Evolutionary conservation across 2,329 filamentous ascomycete genomes (phyloP), one percentile per base, ranked within the genome.

Genomic region (Cordyceps fumosorosea): DNA sequence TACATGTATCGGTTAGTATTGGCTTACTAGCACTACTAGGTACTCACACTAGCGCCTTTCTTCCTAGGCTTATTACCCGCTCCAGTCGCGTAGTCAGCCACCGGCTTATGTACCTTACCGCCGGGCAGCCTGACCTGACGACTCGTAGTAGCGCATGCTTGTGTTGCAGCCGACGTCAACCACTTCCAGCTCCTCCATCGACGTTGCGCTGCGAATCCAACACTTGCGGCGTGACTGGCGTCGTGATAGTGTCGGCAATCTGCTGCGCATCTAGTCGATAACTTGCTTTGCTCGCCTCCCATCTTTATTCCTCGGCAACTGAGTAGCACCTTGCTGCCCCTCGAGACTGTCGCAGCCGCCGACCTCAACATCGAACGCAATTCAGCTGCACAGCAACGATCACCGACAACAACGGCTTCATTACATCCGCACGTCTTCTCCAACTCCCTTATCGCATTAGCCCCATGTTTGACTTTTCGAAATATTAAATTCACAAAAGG

Each of bases 401-500:
- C 37, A 16, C 40, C n/a, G 8, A 5, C 29, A 29, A 7, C 29
- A 29, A 29, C 29, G 8, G 29, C 29, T 29, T 8, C 22, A 14
- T n/a, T 18, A 24, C 8, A n/a, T 18, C 10, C 48, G 8, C 22
- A 7, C 22, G n/a, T 29, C 34, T 20, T 11, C 14, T 11, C 14
- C 12, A 8, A 42, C 5, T 14, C 22, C 10, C 4, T 18, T 8
- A n/a, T 26, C 24, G 2, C 20, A 20, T 16, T 18, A n/a, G 32
- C 57, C 24, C 40, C 57, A 60, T 60, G 57, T 53, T 53, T 18
- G 37, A n/a, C 7, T 7, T 32, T 52, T 24, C 40, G 14, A 44
- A 20, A 6, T 10, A 22, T 24, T 60, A 60, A 53, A 7, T 40
- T 4, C 22, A 20, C 63, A 66, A 37, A 57, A 75, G 75, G 73